These are phyloP conservation scores for Mortierella sp. DNA, from an alignment of 371 early-diverging fungal genomes.

Conservation along the genomic window DNA sequence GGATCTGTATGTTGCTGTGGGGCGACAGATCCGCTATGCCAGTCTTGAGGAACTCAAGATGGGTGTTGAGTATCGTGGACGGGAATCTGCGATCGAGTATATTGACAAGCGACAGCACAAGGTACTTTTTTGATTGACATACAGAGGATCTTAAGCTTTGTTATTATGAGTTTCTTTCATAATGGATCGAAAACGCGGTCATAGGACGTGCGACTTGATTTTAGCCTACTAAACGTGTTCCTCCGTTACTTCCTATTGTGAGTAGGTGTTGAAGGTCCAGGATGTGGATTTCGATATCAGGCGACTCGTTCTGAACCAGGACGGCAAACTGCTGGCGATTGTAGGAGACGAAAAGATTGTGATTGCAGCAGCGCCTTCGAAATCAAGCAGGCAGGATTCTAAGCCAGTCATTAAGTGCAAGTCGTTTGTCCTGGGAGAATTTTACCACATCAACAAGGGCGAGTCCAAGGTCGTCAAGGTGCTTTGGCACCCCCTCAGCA, in stretches of 20 bases:
- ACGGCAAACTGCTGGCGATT: constrained; percentile 51
- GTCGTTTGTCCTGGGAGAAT: constrained; percentile 48
- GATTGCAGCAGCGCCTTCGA: constrained; percentile 40
- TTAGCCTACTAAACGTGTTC: neutral
- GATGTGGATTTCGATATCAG: constrained; percentile 54
- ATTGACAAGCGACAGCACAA: constrained; percentile 49
- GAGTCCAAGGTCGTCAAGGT: constrained; percentile 51
- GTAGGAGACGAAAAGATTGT: constrained; percentile 57
- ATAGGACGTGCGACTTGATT: neutral
- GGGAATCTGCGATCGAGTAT: constrained; percentile 29
- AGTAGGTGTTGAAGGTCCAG: constrained; percentile 33
- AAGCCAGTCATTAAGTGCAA: constrained; percentile 39
- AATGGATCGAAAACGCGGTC: neutral
- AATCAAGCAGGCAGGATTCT: constrained; percentile 27
- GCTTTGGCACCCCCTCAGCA: constrained; percentile 57
- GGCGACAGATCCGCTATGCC: constrained; percentile 41
- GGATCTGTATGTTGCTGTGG: constrained; percentile 48
- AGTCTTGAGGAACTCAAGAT: constrained; percentile 48
- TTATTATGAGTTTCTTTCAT: neutral
- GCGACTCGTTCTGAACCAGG: constrained; percentile 47
- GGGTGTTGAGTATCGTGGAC: constrained; percentile 42
- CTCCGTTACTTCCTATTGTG: neutral
- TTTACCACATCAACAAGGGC: constrained; percentile 56
- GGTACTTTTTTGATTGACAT: constrained; percentile 14
- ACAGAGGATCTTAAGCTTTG: neutral